These are phyloP conservation scores for Gnaphalium uliginosum DNA, from an alignment of 129 eudicot species.

Conservation along the genomic window DNA sequence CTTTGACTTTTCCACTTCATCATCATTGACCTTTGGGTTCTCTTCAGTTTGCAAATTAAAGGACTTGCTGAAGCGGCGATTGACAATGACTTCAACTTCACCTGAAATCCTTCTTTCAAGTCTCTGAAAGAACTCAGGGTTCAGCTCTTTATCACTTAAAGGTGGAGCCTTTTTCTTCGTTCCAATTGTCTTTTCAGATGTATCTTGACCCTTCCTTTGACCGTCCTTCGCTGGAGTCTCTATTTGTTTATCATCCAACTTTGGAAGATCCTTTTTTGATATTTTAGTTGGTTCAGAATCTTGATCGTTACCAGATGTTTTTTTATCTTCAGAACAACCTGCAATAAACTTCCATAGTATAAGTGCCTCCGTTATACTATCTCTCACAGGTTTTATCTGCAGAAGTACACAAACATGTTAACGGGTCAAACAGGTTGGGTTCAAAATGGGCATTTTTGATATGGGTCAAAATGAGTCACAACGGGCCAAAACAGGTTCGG, in stretches of 20 bases:
- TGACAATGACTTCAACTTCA: conserved; percentile 87
- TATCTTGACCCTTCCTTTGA: conserved; percentile 47
- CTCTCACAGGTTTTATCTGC: conserved; percentile 97
- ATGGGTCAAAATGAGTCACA: not conserved
- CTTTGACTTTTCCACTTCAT: conserved; percentile 38
- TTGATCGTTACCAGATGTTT: conserved; percentile 48
- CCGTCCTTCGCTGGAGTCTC: conserved; percentile 42
- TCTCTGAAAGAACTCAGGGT: conserved; percentile 86
- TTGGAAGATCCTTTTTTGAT: conserved; percentile 40
- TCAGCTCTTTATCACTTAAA: conserved; percentile 71
- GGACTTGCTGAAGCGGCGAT: conserved; percentile 52
- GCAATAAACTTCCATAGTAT: conserved; percentile 82
- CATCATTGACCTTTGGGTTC: conserved; percentile 33
- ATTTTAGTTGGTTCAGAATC: conserved; percentile 41
- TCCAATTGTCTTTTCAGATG: conserved; percentile 58
- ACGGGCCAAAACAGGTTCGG: not conserved
- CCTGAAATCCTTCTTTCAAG: conserved; percentile 71
- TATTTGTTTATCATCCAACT: conserved; percentile 40
- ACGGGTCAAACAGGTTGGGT: not conserved
- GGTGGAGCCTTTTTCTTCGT: conserved; percentile 77
- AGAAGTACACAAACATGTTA: conserved; percentile 10
- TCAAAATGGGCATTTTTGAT: not conserved
- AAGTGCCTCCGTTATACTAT: conserved; percentile 87
- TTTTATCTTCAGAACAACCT: conserved; percentile 55
- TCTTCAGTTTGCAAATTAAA: conserved; percentile 47